Percentiles rank a stretch among this genome's conserved stretches.
Evolutionary conservation across 495 filamentous ascomycete species (phyloP).

Genomic region (Hypoxylon trugodes): DNA sequence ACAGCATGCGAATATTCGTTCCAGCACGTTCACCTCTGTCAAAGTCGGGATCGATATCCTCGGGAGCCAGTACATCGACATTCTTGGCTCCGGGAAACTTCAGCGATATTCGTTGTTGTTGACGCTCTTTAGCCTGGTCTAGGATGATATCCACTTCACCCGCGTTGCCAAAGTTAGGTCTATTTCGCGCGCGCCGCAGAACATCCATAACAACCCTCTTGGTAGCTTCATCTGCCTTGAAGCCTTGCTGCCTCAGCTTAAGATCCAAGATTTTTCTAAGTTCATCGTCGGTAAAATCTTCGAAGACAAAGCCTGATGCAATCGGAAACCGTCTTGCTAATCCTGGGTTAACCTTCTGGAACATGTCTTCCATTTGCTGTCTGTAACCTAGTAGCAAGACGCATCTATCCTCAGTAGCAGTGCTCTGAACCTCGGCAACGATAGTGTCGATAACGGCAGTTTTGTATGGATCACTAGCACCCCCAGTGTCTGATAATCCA

Average conservation of each 20-base stretch:
- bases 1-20: slow-evolving; percentile 65
- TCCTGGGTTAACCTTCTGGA: slow-evolving; percentile 82
- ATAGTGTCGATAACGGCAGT: slow-evolving; percentile 78
- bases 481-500: slow-evolving; percentile 63
- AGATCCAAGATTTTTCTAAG: slow-evolving; percentile 65
- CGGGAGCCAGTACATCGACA: slow-evolving; percentile 57
- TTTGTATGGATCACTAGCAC: slow-evolving; percentile 63
- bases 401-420: slow-evolving; percentile 79
- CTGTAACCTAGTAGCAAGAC: slow-evolving; percentile 81
- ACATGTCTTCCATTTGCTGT: slow-evolving; percentile 79
- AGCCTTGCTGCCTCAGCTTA: slow-evolving; percentile 60
- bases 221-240: slow-evolving; percentile 53
- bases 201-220: slow-evolving; percentile 58
- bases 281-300: slow-evolving; percentile 71
- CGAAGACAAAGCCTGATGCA: slow-evolving; percentile 70
- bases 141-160: slow-evolving; percentile 74
- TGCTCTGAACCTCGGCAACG: slow-evolving; percentile 83
- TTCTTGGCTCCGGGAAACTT: slow-evolving; percentile 20
- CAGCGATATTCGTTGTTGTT: slow-evolving; percentile 63
- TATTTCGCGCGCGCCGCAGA: slow-evolving; percentile 60
- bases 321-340: slow-evolving; percentile 74
- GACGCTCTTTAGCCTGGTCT: slow-evolving; percentile 63
- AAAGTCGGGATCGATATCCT: slow-evolving; percentile 75
- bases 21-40: slow-evolving; percentile 60
- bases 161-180: slow-evolving; percentile 68